Percentiles rank a stretch among this genome's conserved stretches.
phyloP scores from a whole-genome alignment of 192 early-diverging fungal genomes.

The Mortierella antarctica region DNA sequence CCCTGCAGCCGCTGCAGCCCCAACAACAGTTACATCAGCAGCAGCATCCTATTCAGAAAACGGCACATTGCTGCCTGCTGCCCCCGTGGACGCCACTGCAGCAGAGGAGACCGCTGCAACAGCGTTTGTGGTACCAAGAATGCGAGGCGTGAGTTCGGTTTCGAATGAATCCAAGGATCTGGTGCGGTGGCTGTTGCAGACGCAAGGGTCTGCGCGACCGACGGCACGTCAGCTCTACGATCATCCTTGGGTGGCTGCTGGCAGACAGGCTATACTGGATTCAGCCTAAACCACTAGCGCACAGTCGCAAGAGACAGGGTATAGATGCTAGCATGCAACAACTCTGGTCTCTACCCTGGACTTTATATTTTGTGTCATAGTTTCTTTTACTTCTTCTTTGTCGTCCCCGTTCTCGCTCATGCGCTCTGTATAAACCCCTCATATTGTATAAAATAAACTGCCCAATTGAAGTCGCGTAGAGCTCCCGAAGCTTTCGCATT shows the following conservation, averaged over 20 bases:
- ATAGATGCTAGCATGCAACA: no score
- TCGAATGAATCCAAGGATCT: slow-evolving; percentile 62
- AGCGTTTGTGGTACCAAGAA: slow-evolving; percentile 33
- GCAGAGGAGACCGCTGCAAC: neutral
- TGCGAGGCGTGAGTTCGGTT: slow-evolving; percentile 28
- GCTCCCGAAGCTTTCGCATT: no score
- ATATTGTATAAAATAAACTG: no score
- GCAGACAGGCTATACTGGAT: neutral
- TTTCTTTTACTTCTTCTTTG: no score
- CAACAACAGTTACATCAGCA: neutral
- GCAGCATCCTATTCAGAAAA: neutral
- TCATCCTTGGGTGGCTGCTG: slow-evolving; percentile 62
- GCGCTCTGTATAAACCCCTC: no score
- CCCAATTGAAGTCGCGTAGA: no score
- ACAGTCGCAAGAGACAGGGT: no score
- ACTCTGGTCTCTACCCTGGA: no score
- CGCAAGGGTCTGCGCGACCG: slow-evolving; percentile 57
- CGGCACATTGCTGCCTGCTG: slow-evolving; percentile 2
- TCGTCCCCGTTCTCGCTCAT: no score
- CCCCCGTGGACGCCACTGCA: neutral
- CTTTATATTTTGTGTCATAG: no score
- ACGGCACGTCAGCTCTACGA: slow-evolving; percentile 50
- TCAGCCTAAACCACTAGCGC: no score
- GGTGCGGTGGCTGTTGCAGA: slow-evolving; percentile 57
- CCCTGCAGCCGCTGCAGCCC: neutral